Percentiles rank a stretch among this genome's conserved stretches.
Conservation (phyloP, 192 early-diverging fungal genomes). For the Podochytrium sp. region DNA sequence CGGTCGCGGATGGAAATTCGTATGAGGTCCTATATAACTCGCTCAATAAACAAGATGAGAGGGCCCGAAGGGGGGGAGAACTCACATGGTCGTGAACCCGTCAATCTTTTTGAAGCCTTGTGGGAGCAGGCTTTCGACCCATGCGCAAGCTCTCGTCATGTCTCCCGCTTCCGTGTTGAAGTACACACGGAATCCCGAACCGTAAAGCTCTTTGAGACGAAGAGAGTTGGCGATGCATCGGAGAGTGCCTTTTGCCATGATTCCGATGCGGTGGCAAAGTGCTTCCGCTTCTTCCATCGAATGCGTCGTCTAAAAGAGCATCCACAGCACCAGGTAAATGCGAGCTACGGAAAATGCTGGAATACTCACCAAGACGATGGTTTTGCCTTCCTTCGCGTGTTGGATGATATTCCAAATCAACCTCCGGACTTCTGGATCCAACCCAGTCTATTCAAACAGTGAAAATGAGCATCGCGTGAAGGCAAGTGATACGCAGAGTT, state of each 20-base stretch:
- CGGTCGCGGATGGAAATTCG: slow-evolving; percentile 57
- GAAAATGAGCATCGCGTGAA: background rate
- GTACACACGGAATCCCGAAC: slow-evolving; percentile 67
- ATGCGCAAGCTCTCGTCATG: slow-evolving; percentile 38
- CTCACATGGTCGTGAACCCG: slow-evolving; percentile 53
- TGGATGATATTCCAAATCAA: slow-evolving; percentile 77
- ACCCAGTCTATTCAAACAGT: slow-evolving; percentile 52
- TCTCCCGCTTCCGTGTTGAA: slow-evolving; percentile 52
- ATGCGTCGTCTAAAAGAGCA: slow-evolving; percentile 69
- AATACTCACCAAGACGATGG: slow-evolving; percentile 60
- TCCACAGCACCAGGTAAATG: no score
- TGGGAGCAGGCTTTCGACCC: slow-evolving; percentile 50
- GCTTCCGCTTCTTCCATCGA: slow-evolving; percentile 84
- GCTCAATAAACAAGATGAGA: background rate
- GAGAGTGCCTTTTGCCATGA: slow-evolving; percentile 78
- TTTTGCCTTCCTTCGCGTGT: slow-evolving; percentile 57
- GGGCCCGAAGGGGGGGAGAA: background rate
- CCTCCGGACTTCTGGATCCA: slow-evolving; percentile 73
- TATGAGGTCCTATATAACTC: slow-evolving; percentile 47
- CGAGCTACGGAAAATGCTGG: no score
- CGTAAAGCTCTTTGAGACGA: slow-evolving; percentile 74
- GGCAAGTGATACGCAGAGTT: background rate
- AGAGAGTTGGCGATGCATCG: slow-evolving; percentile 68
- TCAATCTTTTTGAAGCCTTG: slow-evolving; percentile 46
- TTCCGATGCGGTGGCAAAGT: slow-evolving; percentile 74